Evolutionary conservation across 75 land plant genomes (phyloP), one percentile per base, ranked within the genome.

Genomic region (Pinus albicaulis): DNA sequence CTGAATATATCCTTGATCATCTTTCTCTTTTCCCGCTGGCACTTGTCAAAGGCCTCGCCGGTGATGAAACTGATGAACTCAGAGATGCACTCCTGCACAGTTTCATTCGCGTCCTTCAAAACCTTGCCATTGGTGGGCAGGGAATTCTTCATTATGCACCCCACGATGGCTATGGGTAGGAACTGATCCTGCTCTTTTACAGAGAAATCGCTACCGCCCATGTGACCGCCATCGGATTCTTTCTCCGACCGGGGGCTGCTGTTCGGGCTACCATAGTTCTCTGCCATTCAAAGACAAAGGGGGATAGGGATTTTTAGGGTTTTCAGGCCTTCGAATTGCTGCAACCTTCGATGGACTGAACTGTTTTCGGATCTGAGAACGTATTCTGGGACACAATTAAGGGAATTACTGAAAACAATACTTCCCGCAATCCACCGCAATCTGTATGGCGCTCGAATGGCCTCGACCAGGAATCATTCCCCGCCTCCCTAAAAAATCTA

Each of bases 31-130:
- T 91, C 93, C 19, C 92, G 72, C 85, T 89, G 91, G 76, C 93
- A 91, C 82, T 91, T 91, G 77, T 91, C 93, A 31, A 86, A 86
- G 24, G 88, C 88, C 88, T 91, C 93, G 72, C 93, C 88, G 12
- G 93, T 91, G 73, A 91, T 86, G 85, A 91, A 91, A 66, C 93
- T 91, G 79, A 91, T 91, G 85, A 91, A 91, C 87, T 91, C 93
- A 23, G 91, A 89, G 59, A 91, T 92, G 73, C 93, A 91, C 83
- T 91, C 93, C 86, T 91, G 93, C 19, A 91, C 86, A 5, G 93
- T 91, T 81, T 91, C 93, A 78, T 91, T 91, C 31, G 93, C 93
- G 63, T 91, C 93, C 78, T 91, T 91, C 62, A 89, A 84, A 63
- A 91, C 87, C 83, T 91, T 91, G 57, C 87, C 93, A 57, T 91